phyloP scores from a whole-genome alignment of 2,329 filamentous ascomycete species.

The Venturia asperata region DNA sequence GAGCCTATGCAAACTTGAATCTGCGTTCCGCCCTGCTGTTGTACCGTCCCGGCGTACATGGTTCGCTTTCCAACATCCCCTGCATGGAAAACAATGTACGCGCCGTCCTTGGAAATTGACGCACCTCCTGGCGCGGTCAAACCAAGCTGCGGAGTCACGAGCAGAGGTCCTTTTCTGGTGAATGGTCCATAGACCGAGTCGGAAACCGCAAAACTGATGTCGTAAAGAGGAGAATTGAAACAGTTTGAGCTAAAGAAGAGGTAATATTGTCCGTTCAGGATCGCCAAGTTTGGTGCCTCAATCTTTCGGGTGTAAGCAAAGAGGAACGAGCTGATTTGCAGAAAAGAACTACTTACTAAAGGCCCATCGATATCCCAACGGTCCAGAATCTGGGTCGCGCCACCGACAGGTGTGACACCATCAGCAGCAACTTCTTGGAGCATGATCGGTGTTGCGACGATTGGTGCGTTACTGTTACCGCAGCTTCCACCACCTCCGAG shows the following conservation, averaged over 20 bases:
- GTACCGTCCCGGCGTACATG: slow-evolving; percentile 14
- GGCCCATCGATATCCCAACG: slow-evolving; percentile 43
- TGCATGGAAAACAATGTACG: slow-evolving; percentile 20
- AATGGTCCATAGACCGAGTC: slow-evolving; percentile 24
- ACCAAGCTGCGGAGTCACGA: slow-evolving; percentile 20
- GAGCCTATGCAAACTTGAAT: not conserved
- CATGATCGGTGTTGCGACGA: slow-evolving; percentile 48
- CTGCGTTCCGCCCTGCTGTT: slow-evolving; percentile 9
- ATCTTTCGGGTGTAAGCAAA: slow-evolving; percentile 28
- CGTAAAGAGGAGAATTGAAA: slow-evolving; percentile 48
- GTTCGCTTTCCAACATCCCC: not conserved
- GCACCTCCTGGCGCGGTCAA: slow-evolving; percentile 21
- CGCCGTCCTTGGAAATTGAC: slow-evolving; percentile 12
- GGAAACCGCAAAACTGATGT: slow-evolving; percentile 53
- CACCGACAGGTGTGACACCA: slow-evolving; percentile 47
- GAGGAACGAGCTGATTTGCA: not conserved
- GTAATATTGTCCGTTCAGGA: slow-evolving; percentile 50
- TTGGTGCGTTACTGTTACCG: slow-evolving; percentile 38
- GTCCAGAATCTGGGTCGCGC: slow-evolving; percentile 43
- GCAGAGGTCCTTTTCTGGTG: slow-evolving; percentile 19
- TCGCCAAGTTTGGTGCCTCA: slow-evolving; percentile 49
- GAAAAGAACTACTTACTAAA: not conserved
- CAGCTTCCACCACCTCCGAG: slow-evolving; percentile 42
- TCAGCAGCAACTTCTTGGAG: slow-evolving; percentile 47
- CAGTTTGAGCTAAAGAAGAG: slow-evolving; percentile 58